These are phyloP conservation scores for Solanum etuberosum DNA, from an alignment of 257 asterid genomes.

Conservation along the genomic window DNA sequence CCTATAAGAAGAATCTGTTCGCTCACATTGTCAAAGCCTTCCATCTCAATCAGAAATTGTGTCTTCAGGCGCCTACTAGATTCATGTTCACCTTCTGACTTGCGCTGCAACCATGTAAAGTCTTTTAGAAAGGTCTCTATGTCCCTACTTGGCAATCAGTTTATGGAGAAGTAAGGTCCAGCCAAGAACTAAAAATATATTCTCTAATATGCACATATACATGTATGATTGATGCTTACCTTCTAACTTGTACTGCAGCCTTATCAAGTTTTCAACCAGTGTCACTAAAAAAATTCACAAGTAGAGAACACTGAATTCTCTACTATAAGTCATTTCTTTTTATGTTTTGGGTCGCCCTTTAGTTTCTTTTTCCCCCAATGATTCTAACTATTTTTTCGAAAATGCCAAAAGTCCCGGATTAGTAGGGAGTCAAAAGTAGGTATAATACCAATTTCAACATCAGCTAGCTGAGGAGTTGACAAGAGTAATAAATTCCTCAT, in stretches of 20 bases:
- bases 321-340: neutral
- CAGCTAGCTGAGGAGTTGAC: neutral
- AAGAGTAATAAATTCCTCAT: neutral
- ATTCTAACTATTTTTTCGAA: neutral
- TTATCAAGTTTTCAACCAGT: neutral
- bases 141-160: neutral
- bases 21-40: constrained; percentile 80
- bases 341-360: neutral
- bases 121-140: neutral
- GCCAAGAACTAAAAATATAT: neutral
- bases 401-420: neutral
- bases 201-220: neutral
- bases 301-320: neutral
- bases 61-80: constrained; percentile 97
- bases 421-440: neutral
- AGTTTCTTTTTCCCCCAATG: neutral
- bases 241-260: neutral
- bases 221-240: neutral
- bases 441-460: neutral
- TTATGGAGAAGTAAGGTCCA: neutral
- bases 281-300: neutral
- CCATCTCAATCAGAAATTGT: constrained; percentile 98
- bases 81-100: constrained; percentile 99
- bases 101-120: constrained; percentile 59
- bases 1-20: constrained; percentile 95